These are phyloP conservation scores for Phylloporus sp. DNA, from an alignment of 768 basidiomycete genomes.

Conservation along the genomic window DNA sequence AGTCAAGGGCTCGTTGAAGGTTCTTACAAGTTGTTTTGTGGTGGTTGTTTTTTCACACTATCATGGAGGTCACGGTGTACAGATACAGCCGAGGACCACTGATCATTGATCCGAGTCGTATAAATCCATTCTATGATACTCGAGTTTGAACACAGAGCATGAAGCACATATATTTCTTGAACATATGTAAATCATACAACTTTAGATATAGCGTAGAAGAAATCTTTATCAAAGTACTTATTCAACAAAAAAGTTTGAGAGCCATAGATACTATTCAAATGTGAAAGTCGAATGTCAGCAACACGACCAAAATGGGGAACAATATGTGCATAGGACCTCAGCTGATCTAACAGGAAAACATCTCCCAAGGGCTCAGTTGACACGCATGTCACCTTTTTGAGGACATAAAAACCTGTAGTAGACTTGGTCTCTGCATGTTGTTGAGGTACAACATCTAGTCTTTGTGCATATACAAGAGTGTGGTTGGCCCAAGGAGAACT, in stretches of 20 bases:
- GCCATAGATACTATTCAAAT: neutral
- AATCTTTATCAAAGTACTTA: neutral
- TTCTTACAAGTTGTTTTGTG: too few relatives aligned
- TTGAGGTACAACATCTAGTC: neutral
- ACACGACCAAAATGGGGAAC: conserved; percentile 3
- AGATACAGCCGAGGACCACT: too few relatives aligned
- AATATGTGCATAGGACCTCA: conserved; percentile 6
- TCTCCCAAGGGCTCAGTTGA: neutral
- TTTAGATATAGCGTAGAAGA: neutral
- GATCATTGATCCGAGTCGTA: too few relatives aligned
- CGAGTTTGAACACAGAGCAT: too few relatives aligned
- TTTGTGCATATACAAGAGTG: neutral
- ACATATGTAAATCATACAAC: too few relatives aligned
- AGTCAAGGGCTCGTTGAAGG: too few relatives aligned
- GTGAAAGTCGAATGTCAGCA: conserved; percentile 2
- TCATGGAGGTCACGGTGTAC: too few relatives aligned
- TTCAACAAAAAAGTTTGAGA: conserved; percentile 5
- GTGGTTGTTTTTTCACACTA: too few relatives aligned
- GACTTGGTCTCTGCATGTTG: neutral
- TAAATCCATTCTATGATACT: too few relatives aligned
- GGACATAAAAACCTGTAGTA: conserved; percentile 1
- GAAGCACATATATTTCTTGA: too few relatives aligned
- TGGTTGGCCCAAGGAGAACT: too few relatives aligned
- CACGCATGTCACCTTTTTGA: conserved; percentile 1
- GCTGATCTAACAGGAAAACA: conserved; percentile 7